phyloP scores from a whole-genome alignment of 805 yeast genomes.

The Candida orba region DNA sequence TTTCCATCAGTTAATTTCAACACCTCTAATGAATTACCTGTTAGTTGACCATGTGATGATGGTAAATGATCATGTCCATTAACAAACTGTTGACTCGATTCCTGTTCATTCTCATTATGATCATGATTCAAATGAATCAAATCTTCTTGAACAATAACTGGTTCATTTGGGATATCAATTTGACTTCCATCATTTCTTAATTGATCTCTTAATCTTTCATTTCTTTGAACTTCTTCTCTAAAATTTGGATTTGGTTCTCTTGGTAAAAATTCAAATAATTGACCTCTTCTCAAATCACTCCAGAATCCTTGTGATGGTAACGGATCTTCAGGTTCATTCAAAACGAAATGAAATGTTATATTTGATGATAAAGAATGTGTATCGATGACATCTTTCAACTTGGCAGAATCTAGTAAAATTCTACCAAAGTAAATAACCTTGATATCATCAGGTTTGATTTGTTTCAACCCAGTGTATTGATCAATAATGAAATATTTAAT shows the following conservation, averaged over 20 bases:
- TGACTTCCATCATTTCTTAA: slow-evolving; percentile 7
- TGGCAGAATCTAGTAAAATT: slow-evolving; percentile 13
- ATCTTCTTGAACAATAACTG: slow-evolving; percentile 4
- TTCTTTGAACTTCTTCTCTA: slow-evolving; percentile 20
- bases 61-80: slow-evolving; percentile 3
- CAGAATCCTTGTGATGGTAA: slow-evolving; percentile 18
- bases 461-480: slow-evolving; percentile 14
- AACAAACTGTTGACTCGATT: background rate
- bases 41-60: slow-evolving; percentile 14
- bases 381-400: slow-evolving; percentile 12
- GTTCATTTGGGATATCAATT: background rate
- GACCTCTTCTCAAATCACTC: slow-evolving; percentile 22
- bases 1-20: slow-evolving; percentile 19
- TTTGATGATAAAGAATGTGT: background rate
- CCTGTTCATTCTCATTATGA: background rate
- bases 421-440: slow-evolving; percentile 23
- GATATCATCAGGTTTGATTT: slow-evolving; percentile 16
- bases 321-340: slow-evolving; percentile 15
- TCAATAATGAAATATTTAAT: slow-evolving; percentile 22
- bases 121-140: background rate
- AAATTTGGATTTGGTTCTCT: slow-evolving; percentile 24
- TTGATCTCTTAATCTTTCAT: slow-evolving; percentile 18
- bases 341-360: slow-evolving; percentile 17
- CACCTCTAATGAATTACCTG: slow-evolving; percentile 17
- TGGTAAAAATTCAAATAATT: slow-evolving; percentile 25